Evolutionary conservation across 768 basidiomycete genomes (phyloP), one percentile per base, ranked within the genome.

Genomic region (Kwoniella sp.): DNA sequence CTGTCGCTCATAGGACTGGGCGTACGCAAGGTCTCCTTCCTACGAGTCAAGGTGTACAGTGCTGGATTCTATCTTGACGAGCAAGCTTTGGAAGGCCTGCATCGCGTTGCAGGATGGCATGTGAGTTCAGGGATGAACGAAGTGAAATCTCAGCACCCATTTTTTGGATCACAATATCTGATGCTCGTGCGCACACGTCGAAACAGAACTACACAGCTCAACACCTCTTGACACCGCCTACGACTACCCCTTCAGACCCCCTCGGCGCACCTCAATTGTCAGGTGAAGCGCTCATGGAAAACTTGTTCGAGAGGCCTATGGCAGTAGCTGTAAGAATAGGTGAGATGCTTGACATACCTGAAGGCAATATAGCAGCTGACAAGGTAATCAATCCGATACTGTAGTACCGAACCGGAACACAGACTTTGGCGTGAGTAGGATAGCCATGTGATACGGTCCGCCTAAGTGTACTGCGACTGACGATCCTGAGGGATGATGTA

Each of bases 11-110:
- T 96, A 21, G 93, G 93, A 6, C 82, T 91, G 0, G 93, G 93
- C 24, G 91, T 92, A 40, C 84, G 93, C 54, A 90, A 88, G 0
- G 92, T 96, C 29, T 92, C 91, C 15, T 92, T 96, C 80, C 83
- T 95, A 40, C 84, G 88, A 7, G 85, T 96, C 67, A 87, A 90
- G 74, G 92, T 95, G 17, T 96, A 96, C 80, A 89, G 89, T 12
- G 86, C 91, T 33, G 93, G 86, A 1, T 92, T 96, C 80, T 96
- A 95, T 78, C 89, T 90, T 6, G 91, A 95, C 76, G 80, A 92
- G 48, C 72, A 82, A 1, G 64, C 69, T 12, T 24, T 71, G 1
- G 49, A 60, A 26, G 46, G 36, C 13, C 49, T 70, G 44, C 52
- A 69, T 26, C 51, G 61, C 58, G 30, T 77, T 1, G 63, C 62